These are phyloP conservation scores for Paramecium bursaria DNA, from an alignment of 73 alveolate species.

Conservation along the genomic window DNA sequence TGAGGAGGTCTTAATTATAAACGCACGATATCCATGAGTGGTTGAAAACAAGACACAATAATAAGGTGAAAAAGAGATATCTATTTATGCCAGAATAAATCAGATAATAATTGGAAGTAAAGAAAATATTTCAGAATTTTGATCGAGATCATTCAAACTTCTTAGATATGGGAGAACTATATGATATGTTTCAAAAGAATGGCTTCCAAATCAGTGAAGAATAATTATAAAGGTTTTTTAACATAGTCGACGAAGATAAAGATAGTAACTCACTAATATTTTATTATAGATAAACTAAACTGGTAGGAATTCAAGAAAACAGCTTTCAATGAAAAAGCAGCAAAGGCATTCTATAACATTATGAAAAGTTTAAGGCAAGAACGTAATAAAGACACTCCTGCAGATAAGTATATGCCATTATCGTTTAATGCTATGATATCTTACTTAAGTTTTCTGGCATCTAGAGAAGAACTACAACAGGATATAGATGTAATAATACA, in stretches of 20 bases:
- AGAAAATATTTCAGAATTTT: constrained; percentile 48
- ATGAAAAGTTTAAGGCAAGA: constrained; percentile 47
- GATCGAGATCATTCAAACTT: constrained; percentile 29
- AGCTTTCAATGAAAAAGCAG: constrained; percentile 58
- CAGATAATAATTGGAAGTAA: constrained; percentile 38
- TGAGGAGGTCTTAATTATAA: constrained; percentile 18
- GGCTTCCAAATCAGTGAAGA: constrained; percentile 53
- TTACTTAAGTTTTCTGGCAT: constrained; percentile 25
- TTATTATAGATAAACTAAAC: constrained; percentile 35
- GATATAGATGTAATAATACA: not conserved
- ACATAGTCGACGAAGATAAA: constrained; percentile 38
- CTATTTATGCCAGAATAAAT: constrained; percentile 52
- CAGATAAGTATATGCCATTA: constrained; percentile 52
- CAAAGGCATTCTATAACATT: constrained; percentile 47
- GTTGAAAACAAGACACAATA: constrained; percentile 55
- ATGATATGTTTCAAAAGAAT: constrained; percentile 56
- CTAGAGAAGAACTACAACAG: constrained; percentile 23
- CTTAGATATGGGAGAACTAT: constrained; percentile 54
- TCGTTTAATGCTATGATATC: constrained; percentile 45
- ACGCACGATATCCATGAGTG: constrained; percentile 52
- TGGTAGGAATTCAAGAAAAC: constrained; percentile 57
- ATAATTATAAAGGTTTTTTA: constrained; percentile 43
- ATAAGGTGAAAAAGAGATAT: constrained; percentile 44
- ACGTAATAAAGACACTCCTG: constrained; percentile 33
- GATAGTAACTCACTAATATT: constrained; percentile 40